These are phyloP conservation scores for Syncephalastrum sp. DNA, from an alignment of 371 early-diverging fungal species.

Conservation along the genomic window DNA sequence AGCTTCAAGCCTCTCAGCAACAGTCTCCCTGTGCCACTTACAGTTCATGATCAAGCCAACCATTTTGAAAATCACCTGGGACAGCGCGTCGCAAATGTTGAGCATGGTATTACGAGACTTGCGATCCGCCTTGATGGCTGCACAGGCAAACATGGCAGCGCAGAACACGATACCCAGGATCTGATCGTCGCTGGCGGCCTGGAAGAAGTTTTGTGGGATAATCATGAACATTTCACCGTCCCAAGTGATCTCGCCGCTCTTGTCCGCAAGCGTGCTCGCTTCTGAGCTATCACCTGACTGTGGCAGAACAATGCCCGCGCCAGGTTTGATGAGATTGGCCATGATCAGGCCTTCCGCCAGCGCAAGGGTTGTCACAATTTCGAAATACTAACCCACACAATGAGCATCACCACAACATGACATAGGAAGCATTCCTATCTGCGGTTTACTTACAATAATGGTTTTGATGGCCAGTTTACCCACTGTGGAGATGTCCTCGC, in stretches of 20 bases:
- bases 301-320: constrained; percentile 34
- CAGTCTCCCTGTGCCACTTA: constrained; percentile 10
- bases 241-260: constrained; percentile 53
- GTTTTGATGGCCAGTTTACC: constrained; percentile 70
- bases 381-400: constrained; percentile 51
- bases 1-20: not conserved
- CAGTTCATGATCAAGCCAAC: constrained; percentile 68
- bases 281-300: constrained; percentile 13
- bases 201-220: constrained; percentile 58
- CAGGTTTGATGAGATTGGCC: constrained; percentile 71
- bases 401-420: not conserved
- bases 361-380: constrained; percentile 68
- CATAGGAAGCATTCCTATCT: not conserved
- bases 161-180: constrained; percentile 72
- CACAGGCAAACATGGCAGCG: constrained; percentile 69
- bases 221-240: constrained; percentile 53
- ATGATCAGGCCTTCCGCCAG: constrained; percentile 68
- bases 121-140: constrained; percentile 55
- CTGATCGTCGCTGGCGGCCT: constrained; percentile 47
- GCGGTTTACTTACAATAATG: constrained; percentile 39
- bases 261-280: constrained; percentile 19
- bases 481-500: constrained; percentile 64
- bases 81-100: constrained; percentile 56
- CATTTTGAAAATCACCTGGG: constrained; percentile 72
- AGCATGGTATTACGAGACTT: constrained; percentile 58